A percentile compares a stretch with the other conserved stretches of the same genome.
phyloP scores from a whole-genome alignment of 2,329 filamentous ascomycete species.

The Fusarium goolgardi region DNA sequence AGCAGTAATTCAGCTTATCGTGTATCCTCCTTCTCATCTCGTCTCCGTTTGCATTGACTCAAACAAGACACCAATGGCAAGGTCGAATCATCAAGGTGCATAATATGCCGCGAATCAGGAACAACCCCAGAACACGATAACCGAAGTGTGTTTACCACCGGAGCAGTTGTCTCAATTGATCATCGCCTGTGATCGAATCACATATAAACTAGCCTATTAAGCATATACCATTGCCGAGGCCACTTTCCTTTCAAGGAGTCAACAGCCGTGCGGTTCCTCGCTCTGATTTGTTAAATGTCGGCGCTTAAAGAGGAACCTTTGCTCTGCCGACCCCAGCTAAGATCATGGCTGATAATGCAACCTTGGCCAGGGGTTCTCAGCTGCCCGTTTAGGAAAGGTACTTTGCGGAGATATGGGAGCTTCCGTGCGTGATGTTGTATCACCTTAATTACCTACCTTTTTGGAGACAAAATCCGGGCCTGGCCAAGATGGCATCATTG shows the following conservation, averaged over 20 bases:
- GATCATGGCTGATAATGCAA: slow-evolving; percentile 24
- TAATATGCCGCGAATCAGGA: background rate
- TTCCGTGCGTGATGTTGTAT: slow-evolving; percentile 37
- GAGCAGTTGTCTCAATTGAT: slow-evolving; percentile 4
- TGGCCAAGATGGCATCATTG: slow-evolving; percentile 25
- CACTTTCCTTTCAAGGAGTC: slow-evolving; percentile 25
- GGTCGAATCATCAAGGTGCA: background rate
- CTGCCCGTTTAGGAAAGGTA: slow-evolving; percentile 33
- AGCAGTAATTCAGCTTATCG: background rate
- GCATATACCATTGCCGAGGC: slow-evolving; percentile 24
- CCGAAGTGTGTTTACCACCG: background rate
- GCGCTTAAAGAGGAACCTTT: slow-evolving; percentile 32
- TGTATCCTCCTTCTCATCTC: slow-evolving; percentile 7
- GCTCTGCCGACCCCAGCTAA: slow-evolving; percentile 24
- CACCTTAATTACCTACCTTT: slow-evolving; percentile 36
- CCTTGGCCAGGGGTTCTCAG: slow-evolving; percentile 8
- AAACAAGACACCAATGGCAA: background rate
- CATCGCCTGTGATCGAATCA: background rate
- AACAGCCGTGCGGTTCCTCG: background rate
- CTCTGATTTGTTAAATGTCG: background rate
- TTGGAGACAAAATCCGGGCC: slow-evolving; percentile 22
- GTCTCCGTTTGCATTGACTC: background rate
- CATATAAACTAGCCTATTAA: slow-evolving; percentile 22
- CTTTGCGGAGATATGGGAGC: slow-evolving; percentile 31
- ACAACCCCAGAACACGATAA: background rate